A percentile compares a stretch with the other conserved stretches of the same genome.
Evolutionary conservation across 192 early-diverging fungal genomes (phyloP).

Genomic region (Coemansia reversa): DNA sequence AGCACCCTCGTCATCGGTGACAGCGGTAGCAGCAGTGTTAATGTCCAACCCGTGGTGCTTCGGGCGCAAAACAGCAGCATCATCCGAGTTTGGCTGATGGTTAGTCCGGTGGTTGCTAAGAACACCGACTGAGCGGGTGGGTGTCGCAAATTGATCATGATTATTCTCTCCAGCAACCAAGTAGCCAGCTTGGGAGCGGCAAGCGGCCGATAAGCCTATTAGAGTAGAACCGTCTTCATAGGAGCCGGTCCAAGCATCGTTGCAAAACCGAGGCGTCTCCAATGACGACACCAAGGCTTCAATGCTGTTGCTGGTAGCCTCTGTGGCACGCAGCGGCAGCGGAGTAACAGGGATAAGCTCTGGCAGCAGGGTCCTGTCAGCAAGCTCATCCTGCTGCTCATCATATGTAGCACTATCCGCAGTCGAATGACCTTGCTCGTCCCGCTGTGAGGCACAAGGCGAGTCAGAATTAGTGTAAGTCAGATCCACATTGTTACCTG

Average conservation of each 20-base stretch:
- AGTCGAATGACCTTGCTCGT: neutral
- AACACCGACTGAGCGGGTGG: slow-evolving; percentile 2
- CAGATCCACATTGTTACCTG: slow-evolving; percentile 24
- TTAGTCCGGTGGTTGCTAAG: no score
- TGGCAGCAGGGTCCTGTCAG: slow-evolving; percentile 1
- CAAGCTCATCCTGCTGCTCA: neutral
- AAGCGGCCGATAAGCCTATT: slow-evolving; percentile 5
- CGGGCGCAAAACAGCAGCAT: no score
- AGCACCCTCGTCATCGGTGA: neutral
- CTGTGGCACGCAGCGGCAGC: slow-evolving; percentile 15
- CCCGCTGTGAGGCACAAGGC: slow-evolving; percentile 19
- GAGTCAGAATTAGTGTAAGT: slow-evolving; percentile 37
- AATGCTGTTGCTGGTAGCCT: slow-evolving; percentile 12
- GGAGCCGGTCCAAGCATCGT: neutral
- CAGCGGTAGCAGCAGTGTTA: neutral
- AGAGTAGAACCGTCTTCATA: slow-evolving; percentile 33
- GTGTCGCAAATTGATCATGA: neutral
- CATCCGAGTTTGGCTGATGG: no score
- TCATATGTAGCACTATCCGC: neutral
- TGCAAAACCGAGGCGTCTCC: slow-evolving; percentile 39
- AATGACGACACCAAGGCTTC: slow-evolving; percentile 30
- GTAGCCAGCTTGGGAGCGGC: neutral
- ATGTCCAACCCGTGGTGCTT: no score
- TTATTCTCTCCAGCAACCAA: neutral
- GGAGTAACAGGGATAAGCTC: slow-evolving; percentile 19